Evolutionary conservation across 176 grass and related monocot species (phyloP).

Genomic region (Carex pumila): DNA sequence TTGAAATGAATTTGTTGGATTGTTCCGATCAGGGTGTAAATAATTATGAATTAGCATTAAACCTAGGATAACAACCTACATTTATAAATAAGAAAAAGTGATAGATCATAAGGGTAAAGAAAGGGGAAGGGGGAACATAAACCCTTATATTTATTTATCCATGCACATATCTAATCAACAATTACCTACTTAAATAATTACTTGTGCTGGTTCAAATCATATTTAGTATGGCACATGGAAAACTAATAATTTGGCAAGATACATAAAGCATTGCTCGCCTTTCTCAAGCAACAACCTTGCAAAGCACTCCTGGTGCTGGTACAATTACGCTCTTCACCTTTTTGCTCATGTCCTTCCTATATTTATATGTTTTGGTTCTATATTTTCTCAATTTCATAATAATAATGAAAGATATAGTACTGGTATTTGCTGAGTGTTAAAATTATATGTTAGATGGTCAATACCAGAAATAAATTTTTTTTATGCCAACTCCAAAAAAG

Average conservation of each 20-base stretch:
- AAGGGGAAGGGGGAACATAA: background rate
- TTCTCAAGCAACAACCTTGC: conserved; percentile 17
- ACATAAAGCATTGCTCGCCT: conserved; percentile 11
- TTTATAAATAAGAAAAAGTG: background rate
- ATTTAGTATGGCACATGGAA: conserved; percentile 26
- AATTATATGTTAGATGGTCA: no score
- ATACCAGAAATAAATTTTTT: no score
- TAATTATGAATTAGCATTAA: background rate
- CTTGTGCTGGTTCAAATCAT: conserved; percentile 5
- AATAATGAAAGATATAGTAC: no score
- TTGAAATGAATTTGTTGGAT: background rate
- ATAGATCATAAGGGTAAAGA: background rate
- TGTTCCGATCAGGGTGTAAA: background rate
- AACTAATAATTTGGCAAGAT: conserved; percentile 8
- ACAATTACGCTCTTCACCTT: background rate
- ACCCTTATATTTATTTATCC: no score
- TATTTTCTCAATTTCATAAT: no score
- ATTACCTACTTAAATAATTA: background rate
- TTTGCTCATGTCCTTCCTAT: background rate
- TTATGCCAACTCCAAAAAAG: no score
- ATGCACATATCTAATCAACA: no score
- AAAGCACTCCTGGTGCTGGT: conserved; percentile 2
- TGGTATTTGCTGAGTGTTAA: no score
- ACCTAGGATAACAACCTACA: background rate
- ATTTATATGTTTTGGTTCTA: no score